Evolutionary conservation across 2,329 filamentous ascomycete genomes (phyloP), one percentile per base, ranked within the genome.

Genomic region (Fusarium penzigii): DNA sequence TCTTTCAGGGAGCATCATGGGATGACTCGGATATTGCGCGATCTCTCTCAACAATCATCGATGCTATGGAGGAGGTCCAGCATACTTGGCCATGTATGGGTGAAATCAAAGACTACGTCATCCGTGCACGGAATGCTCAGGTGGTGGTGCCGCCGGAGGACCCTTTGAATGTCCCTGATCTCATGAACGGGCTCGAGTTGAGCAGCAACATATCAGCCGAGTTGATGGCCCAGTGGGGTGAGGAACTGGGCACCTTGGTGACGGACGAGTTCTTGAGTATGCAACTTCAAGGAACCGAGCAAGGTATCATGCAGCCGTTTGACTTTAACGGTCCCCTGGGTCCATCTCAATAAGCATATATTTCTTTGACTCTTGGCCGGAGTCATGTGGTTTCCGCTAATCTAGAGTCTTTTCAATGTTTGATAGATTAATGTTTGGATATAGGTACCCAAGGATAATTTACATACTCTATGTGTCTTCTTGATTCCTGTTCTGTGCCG

Each of bases 31-130:
- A 79, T 44, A 78, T 85, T 29, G 74, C 80, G 1, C 70, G 70
- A 29, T 75, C 78, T 16, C 68, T 86, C 20, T 75, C 77, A 9
- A 71, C 76, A 14, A 71, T 76, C n/a, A 65, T 76, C 1, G 75
- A 80, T 5, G 76, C 77, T 36, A 78, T 83, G 55, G 71, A 78
- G 34, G 71, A 74, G n/a, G 78, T 85, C 34, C 71, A 83, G 29
- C 71, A 76, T 39, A 77, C 75, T 8, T 79, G 74, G 72, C 73
- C 75, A 6, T 78, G 75, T 56, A 71, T 78, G 32, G 65, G 65
- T 25, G 75, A 78, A 55, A 72, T 79, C 49, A 65, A 65, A 29
- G 70, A 74, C 45, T 65, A 65, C 39, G 56, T 70, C 41, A 49
- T 68, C 40, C 60, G 66, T 39, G 66, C 67, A 32, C 66, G 67